Conservation (phyloP, 352 stramenopile genomes). For the Phytophthora chlamydospora region DNA sequence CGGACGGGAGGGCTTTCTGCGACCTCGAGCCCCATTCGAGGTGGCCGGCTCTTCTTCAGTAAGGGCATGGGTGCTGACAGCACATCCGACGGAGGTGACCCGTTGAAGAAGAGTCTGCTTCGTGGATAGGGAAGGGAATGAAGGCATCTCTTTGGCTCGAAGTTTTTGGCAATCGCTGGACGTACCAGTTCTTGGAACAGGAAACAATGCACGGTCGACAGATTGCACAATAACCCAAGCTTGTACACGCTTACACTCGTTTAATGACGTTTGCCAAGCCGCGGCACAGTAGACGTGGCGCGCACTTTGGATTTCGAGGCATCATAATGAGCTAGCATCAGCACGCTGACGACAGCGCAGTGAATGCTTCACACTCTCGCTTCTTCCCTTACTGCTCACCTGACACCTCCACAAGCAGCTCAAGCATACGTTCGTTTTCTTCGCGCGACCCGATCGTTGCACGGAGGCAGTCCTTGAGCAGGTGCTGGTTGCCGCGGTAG, state of each 20-base stretch:
- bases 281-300: background rate
- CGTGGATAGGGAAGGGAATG: constrained; percentile 21
- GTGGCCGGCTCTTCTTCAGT: constrained; percentile 54
- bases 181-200: background rate
- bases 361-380: background rate
- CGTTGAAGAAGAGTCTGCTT: constrained; percentile 62
- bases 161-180: background rate
- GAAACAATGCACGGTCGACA: background rate
- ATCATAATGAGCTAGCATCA: constrained; percentile 2
- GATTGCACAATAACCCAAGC: background rate
- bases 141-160: too few species aligned
- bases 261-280: background rate
- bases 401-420: constrained; percentile 76
- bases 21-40: constrained; percentile 50
- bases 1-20: constrained; percentile 32
- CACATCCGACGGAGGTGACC: constrained; percentile 27
- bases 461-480: constrained; percentile 95
- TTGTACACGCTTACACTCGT: background rate
- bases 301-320: constrained; percentile 1
- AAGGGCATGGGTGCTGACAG: constrained; percentile 40
- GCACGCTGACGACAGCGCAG: constrained; percentile 11
- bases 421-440: constrained; percentile 95
- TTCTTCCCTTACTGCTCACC: constrained; percentile 45
- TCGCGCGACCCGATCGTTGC: constrained; percentile 94
- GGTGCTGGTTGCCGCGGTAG: constrained; percentile 96